These are phyloP conservation scores for Penicillium olsonii DNA, from an alignment of 2,329 filamentous ascomycete species.

Conservation along the genomic window DNA sequence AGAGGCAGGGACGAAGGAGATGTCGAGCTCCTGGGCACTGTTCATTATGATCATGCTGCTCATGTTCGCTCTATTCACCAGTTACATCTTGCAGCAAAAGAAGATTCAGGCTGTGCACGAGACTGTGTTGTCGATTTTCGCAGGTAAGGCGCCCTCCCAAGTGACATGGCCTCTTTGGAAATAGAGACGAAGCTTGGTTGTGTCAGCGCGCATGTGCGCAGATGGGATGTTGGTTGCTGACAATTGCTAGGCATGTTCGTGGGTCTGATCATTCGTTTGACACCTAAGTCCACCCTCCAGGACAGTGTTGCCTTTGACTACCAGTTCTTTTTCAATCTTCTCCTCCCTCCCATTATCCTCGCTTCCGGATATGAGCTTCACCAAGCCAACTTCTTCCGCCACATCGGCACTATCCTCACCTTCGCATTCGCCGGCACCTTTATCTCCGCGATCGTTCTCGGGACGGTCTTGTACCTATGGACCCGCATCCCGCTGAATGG, in stretches of 20 bases:
- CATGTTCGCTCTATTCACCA: constrained; percentile 92
- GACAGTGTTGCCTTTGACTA: constrained; percentile 96
- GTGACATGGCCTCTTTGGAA: neutral
- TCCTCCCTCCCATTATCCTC: constrained; percentile 97
- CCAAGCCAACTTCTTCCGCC: constrained; percentile 98
- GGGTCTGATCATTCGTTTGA: constrained; percentile 81
- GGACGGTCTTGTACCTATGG: constrained; percentile 84
- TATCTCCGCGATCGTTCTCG: constrained; percentile 93
- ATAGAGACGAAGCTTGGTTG: neutral
- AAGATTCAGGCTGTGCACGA: constrained; percentile 98
- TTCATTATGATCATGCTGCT: constrained; percentile 95
- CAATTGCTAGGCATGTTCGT: constrained; percentile 79
- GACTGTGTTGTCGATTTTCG: constrained; percentile 97
- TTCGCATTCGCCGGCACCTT: constrained; percentile 98
- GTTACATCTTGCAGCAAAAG: constrained; percentile 93
- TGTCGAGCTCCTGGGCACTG: constrained; percentile 93
- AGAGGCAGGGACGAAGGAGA: constrained; percentile 88
- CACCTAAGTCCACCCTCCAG: constrained; percentile 78
- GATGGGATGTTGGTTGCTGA: constrained; percentile 5
- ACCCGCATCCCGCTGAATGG: constrained; percentile 83
- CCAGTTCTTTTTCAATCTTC: constrained; percentile 98
- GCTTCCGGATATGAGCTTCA: constrained; percentile 97
- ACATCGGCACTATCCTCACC: constrained; percentile 94
- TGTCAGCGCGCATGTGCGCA: neutral
- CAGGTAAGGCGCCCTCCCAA: constrained; percentile 57